Evolutionary conservation across 2,329 filamentous ascomycete genomes (phyloP), one percentile per base, ranked within the genome.

Genomic region (Aspergillus intermedius): DNA sequence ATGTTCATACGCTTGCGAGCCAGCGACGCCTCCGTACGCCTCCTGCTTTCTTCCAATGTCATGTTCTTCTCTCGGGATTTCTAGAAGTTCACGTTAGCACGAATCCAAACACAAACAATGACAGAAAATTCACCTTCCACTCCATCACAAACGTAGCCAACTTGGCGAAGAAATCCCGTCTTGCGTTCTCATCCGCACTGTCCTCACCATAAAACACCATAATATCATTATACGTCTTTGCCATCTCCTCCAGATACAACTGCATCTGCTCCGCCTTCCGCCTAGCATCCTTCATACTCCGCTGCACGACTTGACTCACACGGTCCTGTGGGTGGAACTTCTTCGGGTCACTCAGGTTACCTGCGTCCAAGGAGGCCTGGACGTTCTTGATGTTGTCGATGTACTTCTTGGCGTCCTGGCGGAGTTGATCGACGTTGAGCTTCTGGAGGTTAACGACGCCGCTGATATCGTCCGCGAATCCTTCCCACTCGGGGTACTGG

Each of bases 271-370:
- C 91, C 2, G 93, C 90, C 75, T 97, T 98, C 60, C 91, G 81
- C 53, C 93, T 78, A 17, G 93, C 93, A 57, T 98, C 93, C 74
- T 96, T 97, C 91, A 98, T 97, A 56, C 81, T 85, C 45, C 91
- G 80, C 70, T 95, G 89, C 48, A 95, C 91, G 30, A 97, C 79
- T 70, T 94, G 88, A 54, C 86, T 87, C 40, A 97, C 91, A 52
- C 93, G 88, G 68, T 98, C 93, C 70, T 97, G 88, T 15, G 93
- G 91, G 65, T 98, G 93, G 77, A 98, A 98, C 62, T 91, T 94
- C 77, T 93, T 96, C 41, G 91, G 87, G 65, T 98, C 93, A 65
- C 89, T 95, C 54, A 98, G 76, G 67, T 95, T 97, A 60, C 93
- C 93, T 30, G 84, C 86, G 70, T 98, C 93, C 45, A 98, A 80